Base-by-base conservation (phyloP, 257 asterid species). In the Solanum peruvianum region DNA sequence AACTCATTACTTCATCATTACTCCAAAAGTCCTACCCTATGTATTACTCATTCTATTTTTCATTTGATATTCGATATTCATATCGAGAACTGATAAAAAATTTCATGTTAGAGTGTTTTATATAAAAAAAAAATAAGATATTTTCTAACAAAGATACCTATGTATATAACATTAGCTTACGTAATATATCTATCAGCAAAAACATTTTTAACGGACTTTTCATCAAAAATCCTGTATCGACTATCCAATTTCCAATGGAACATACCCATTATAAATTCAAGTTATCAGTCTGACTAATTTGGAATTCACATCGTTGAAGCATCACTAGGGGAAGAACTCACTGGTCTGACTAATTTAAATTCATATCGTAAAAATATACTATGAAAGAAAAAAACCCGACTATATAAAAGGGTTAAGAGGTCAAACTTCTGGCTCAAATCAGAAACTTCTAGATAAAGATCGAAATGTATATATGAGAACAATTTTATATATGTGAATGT, bases 1-100 rank as follows among this genome's bases (percentile, higher is more conserved):
- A 80, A 80, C 31, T 80, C 31, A 87, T 87, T 86, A 90, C 71
- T 85, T 78, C 89, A 87, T 82, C 89, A 85, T 80, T 80, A 80
- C 85, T 18, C 18, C 44, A 80, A 80, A 47, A 80, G 67, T 80
- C 42, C 45, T 18, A 16, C 64, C 37, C 64, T 27, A 35, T 9
- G 2, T 69, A 14, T 60, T 60, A 4, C 4, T 29, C 4, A 11
- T n/a, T 14, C 2, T 4, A n/a, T n/a, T 9, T 23, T 9, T 56
- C 2, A 6, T 49, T 49, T 20, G 12, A 3, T 60, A 60, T 60
- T 21, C 3, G 0, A 0, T 29, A 69, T 29, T 3, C 0, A 3
- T 29, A 14, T 29, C 0, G 1, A 1, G 3, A 25, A 5, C 1
- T 1, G 20, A 25, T 1, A n/a, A n/a, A 64, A 64, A 11, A 1